These are phyloP conservation scores for Yamadazyma sp. DNA, from an alignment of 1,139 yeast genomes.

Conservation along the genomic window DNA sequence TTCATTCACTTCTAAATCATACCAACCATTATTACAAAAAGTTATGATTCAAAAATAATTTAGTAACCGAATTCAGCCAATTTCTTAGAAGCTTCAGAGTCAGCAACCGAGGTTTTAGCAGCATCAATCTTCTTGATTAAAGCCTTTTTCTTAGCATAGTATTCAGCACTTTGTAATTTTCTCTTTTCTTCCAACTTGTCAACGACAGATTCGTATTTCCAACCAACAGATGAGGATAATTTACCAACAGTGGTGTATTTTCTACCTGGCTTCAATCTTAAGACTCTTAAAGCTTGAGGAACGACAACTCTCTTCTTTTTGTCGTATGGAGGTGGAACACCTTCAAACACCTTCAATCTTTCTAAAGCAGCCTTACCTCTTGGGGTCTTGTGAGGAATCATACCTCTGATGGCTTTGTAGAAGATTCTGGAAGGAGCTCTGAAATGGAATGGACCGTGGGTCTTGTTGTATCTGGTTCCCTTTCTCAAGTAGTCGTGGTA, in stretches of 20 bases:
- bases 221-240: conserved; percentile 95
- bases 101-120: conserved; percentile 80
- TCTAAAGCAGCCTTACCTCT: conserved; percentile 99
- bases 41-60: conserved; percentile 16
- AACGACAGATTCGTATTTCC: conserved; percentile 99
- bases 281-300: conserved; percentile 99
- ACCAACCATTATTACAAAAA: conserved; percentile 12
- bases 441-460: conserved; percentile 99
- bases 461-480: conserved; percentile 98
- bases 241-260: conserved; percentile 98
- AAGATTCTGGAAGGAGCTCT: conserved; percentile 99
- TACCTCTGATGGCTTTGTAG: conserved; percentile 99
- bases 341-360: conserved; percentile 99
- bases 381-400: conserved; percentile 99
- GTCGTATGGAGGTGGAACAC: conserved; percentile 99
- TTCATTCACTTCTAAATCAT: conserved; percentile 10
- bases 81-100: conserved; percentile 71
- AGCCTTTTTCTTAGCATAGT: conserved; percentile 98
- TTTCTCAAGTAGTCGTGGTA: conserved; percentile 99
- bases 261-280: conserved; percentile 99
- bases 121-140: conserved; percentile 86
- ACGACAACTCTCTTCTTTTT: conserved; percentile 99
- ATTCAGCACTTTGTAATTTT: conserved; percentile 98
- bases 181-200: conserved; percentile 99
- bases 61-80: conserved; percentile 82